Conservation (phyloP, 768 basidiomycete species). For the Phylloporus arenicola region DNA sequence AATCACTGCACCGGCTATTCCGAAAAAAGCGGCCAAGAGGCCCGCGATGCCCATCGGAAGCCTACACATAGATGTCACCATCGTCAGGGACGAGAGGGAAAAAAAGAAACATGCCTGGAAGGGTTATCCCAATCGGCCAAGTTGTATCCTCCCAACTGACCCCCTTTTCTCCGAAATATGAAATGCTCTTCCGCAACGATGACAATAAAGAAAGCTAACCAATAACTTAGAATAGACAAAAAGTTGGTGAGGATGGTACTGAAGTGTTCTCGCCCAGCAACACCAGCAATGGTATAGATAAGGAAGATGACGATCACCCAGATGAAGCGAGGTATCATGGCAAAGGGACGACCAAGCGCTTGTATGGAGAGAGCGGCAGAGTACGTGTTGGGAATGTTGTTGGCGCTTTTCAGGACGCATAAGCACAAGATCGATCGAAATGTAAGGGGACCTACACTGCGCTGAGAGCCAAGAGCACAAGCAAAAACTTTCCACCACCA, state of each 20-base stretch:
- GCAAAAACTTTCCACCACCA: constrained; percentile 37
- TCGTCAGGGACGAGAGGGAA: neutral
- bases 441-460: constrained; percentile 31
- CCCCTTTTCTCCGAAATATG: constrained; percentile 37
- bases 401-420: constrained; percentile 21
- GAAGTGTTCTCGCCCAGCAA: constrained; percentile 43
- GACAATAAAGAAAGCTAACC: constrained; percentile 44
- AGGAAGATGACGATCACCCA: constrained; percentile 40
- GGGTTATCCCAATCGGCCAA: constrained; percentile 44
- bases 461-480: constrained; percentile 39
- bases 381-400: constrained; percentile 43
- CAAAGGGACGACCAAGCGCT: constrained; percentile 39
- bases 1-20: constrained; percentile 44
- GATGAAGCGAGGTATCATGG: constrained; percentile 40
- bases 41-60: constrained; percentile 49
- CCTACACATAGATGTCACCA: constrained; percentile 13
- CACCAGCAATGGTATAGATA: constrained; percentile 36
- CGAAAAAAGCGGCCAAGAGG: constrained; percentile 41
- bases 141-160: constrained; percentile 45
- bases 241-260: constrained; percentile 39
- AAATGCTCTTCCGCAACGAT: constrained; percentile 44
- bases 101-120: constrained; percentile 24
- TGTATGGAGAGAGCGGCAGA: constrained; percentile 45
- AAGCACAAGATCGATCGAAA: neutral
- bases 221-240: constrained; percentile 40